These are phyloP conservation scores for Grosmannia serpens DNA, from an alignment of 2,329 filamentous ascomycete genomes.

Conservation along the genomic window DNA sequence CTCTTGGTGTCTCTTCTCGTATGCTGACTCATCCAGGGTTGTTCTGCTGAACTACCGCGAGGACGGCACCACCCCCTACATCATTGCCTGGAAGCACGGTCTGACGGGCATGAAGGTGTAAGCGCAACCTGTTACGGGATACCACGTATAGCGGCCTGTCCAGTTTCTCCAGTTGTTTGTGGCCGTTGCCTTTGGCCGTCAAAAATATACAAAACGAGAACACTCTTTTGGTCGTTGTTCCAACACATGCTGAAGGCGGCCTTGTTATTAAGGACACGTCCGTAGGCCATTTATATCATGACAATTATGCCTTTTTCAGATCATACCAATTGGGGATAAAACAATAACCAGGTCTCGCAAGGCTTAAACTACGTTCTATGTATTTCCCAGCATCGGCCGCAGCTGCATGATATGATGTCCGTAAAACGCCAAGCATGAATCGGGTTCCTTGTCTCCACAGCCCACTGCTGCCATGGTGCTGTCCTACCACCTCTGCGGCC, in stretches of 20 bases:
- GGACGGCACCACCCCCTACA: constrained; percentile 82
- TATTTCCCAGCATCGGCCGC: not conserved
- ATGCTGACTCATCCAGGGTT: constrained; percentile 42
- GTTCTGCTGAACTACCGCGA: constrained; percentile 96
- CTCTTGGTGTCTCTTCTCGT: not conserved
- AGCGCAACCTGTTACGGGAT: constrained; percentile 13
- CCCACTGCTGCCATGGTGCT: too few species aligned
- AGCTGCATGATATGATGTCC: not conserved
- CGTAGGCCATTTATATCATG: too few species aligned
- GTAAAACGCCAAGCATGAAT: not conserved
- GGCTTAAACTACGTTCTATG: not conserved
- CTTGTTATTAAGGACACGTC: too few species aligned
- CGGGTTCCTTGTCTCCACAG: too few species aligned
- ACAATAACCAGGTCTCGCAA: too few species aligned
- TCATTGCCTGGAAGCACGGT: constrained; percentile 93
- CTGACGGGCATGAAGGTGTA: constrained; percentile 87
- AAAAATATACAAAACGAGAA: not conserved
- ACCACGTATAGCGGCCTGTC: too few species aligned
- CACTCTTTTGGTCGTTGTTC: too few species aligned
- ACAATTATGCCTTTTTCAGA: too few species aligned
- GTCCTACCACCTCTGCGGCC: constrained; percentile 23
- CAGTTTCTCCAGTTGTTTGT: not conserved
- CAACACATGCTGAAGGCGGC: too few species aligned
- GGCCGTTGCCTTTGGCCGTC: not conserved
- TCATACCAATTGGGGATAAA: too few species aligned